A percentile compares a stretch with the other conserved stretches of the same genome.
phyloP scores from a whole-genome alignment of 2,329 filamentous ascomycete genomes.

The Pseudogymnoascus verrucosus region DNA sequence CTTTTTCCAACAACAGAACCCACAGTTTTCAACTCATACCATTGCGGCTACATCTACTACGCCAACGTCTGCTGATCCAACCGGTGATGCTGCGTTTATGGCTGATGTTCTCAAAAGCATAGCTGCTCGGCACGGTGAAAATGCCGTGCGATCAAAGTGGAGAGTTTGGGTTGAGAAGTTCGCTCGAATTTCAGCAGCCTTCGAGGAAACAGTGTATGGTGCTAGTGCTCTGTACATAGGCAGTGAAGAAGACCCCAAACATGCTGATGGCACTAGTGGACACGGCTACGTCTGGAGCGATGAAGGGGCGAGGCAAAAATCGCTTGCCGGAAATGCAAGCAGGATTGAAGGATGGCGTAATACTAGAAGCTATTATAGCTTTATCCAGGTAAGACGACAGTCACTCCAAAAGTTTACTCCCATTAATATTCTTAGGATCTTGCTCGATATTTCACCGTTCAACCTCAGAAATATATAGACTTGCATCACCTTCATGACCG shows the following conservation, averaged over 20 bases:
- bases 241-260: slow-evolving; percentile 58
- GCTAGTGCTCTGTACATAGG: slow-evolving; percentile 83
- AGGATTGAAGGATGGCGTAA: slow-evolving; percentile 96
- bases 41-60: slow-evolving; percentile 29
- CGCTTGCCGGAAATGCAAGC: slow-evolving; percentile 84
- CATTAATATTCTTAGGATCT: neutral
- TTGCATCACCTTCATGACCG: slow-evolving; percentile 89
- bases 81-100: slow-evolving; percentile 86
- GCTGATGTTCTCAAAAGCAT: slow-evolving; percentile 77
- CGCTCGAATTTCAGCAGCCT: slow-evolving; percentile 82
- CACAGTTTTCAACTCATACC: slow-evolving; percentile 44
- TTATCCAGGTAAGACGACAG: slow-evolving; percentile 62
- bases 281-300: slow-evolving; percentile 96
- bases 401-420: neutral
- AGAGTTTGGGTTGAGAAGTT: slow-evolving; percentile 92
- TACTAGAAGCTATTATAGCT: slow-evolving; percentile 91
- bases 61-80: slow-evolving; percentile 51
- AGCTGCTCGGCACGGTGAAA: slow-evolving; percentile 76
- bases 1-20: slow-evolving; percentile 80
- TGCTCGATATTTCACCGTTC: neutral
- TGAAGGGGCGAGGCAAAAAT: slow-evolving; percentile 68
- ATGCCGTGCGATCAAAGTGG: slow-evolving; percentile 86
- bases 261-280: slow-evolving; percentile 55
- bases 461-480: slow-evolving; percentile 63
- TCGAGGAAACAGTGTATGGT: slow-evolving; percentile 93